phyloP scores from a whole-genome alignment of 495 filamentous ascomycete genomes.

The Xylaria bambusicola region DNA sequence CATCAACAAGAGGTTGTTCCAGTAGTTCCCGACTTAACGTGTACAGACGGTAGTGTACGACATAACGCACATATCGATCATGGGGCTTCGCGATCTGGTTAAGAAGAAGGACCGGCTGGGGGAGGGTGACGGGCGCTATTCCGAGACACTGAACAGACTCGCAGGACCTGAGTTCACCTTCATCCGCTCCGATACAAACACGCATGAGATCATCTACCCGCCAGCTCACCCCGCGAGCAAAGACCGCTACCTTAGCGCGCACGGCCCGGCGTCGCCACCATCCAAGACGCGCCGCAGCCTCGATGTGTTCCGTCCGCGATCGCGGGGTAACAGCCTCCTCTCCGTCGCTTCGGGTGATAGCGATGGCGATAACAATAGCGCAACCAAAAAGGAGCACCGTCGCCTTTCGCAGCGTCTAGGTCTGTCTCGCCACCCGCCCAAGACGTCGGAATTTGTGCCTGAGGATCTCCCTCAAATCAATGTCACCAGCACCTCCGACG shows the following conservation, averaged over 20 bases:
- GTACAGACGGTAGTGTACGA: no score
- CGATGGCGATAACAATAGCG: slow-evolving; percentile 36
- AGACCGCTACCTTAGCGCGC: slow-evolving; percentile 36
- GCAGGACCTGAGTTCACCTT: slow-evolving; percentile 74
- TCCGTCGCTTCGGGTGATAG: slow-evolving; percentile 41
- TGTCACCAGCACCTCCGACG: slow-evolving; percentile 37
- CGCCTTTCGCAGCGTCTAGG: slow-evolving; percentile 73
- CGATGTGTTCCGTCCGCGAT: slow-evolving; percentile 37
- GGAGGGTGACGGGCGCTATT: slow-evolving; percentile 37
- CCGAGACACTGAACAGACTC: slow-evolving; percentile 31
- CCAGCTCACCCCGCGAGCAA: slow-evolving; percentile 51
- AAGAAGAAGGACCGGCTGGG: slow-evolving; percentile 64
- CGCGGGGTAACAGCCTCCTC: slow-evolving; percentile 53
- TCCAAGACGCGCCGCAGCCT: slow-evolving; percentile 33
- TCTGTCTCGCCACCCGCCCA: slow-evolving; percentile 58
- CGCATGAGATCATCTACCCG: slow-evolving; percentile 73
- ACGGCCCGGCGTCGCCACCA: slow-evolving; percentile 25
- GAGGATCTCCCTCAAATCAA: slow-evolving; percentile 73
- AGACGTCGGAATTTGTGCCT: slow-evolving; percentile 74
- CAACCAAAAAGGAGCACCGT: slow-evolving; percentile 27
- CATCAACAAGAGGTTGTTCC: no score
- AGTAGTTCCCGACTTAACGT: no score
- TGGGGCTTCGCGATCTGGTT: slow-evolving; percentile 74
- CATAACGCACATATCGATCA: slow-evolving; percentile 37
- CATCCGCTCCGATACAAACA: slow-evolving; percentile 78